A percentile compares a stretch with the other conserved stretches of the same genome.
phyloP scores from a whole-genome alignment of 495 filamentous ascomycete species.

The Coniosporium apollinis region DNA sequence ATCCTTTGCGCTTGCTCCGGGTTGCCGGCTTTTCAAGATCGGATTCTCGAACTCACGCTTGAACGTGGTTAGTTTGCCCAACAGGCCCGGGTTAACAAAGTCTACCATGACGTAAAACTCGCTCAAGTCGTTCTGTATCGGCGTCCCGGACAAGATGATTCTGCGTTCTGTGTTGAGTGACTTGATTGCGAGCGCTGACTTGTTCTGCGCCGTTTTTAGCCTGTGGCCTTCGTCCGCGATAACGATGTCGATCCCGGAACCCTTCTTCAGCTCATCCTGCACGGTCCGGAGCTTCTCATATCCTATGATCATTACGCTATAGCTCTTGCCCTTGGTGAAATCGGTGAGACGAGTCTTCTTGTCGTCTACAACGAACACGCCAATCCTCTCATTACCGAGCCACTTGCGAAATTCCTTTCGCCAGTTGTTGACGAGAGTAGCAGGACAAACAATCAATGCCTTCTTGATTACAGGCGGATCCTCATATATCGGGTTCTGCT shows the following conservation, averaged over 20 bases:
- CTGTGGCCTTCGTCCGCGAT: constrained; percentile 71
- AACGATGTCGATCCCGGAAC: constrained; percentile 54
- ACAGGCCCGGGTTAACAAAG: constrained; percentile 59
- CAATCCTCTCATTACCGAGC: constrained; percentile 62
- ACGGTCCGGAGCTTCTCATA: constrained; percentile 64
- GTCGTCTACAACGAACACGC: constrained; percentile 56
- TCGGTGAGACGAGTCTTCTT: constrained; percentile 36
- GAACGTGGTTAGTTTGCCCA: constrained; percentile 52
- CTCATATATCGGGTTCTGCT: constrained; percentile 58
- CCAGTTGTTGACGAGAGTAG: constrained; percentile 69
- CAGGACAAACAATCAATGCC: constrained; percentile 66
- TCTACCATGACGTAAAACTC: constrained; percentile 71
- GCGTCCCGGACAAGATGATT: constrained; percentile 61
- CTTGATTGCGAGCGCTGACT: constrained; percentile 58
- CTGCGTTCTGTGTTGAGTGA: constrained; percentile 49
- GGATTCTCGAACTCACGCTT: constrained; percentile 57
- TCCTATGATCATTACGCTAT: constrained; percentile 68
- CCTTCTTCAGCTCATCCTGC: constrained; percentile 47
- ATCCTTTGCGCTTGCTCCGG: constrained; percentile 46
- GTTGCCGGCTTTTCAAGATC: constrained; percentile 57
- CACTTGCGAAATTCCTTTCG: constrained; percentile 65
- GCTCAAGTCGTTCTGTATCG: constrained; percentile 63
- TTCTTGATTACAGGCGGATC: constrained; percentile 52
- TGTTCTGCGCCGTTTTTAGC: constrained; percentile 69
- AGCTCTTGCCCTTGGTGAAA: constrained; percentile 60